phyloP scores from a whole-genome alignment of 192 early-diverging fungal species.

The Coemansia sp. region DNA sequence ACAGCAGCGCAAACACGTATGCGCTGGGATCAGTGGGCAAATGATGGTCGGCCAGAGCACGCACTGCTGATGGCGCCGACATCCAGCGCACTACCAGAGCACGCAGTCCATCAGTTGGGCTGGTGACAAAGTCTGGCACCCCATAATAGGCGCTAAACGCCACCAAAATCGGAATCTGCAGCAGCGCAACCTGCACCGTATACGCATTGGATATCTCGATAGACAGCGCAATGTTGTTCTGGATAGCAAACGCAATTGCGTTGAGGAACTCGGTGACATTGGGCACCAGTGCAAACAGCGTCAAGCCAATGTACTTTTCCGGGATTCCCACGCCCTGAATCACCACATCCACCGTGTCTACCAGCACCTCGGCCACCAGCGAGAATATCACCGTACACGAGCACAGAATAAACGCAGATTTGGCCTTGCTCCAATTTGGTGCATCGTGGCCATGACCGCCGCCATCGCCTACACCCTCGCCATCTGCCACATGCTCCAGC shows the following conservation, averaged over 20 bases:
- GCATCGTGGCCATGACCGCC: conserved; percentile 81
- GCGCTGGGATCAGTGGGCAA: conserved; percentile 47
- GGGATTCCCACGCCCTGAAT: conserved; percentile 64
- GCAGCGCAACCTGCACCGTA: conserved; percentile 88
- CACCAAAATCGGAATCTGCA: conserved; percentile 94
- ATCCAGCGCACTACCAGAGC: conserved; percentile 13
- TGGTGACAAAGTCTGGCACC: conserved; percentile 41
- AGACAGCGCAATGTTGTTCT: conserved; percentile 80
- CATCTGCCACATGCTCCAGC: conserved; percentile 38
- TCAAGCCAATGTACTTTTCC: conserved; percentile 90
- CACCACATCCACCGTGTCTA: conserved; percentile 81
- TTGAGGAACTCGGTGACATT: conserved; percentile 93
- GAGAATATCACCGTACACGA: conserved; percentile 81
- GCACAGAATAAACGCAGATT: conserved; percentile 76
- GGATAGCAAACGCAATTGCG: conserved; percentile 91
- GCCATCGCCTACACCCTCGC: conserved; percentile 61
- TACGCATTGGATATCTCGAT: conserved; percentile 97
- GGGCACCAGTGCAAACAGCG: conserved; percentile 94
- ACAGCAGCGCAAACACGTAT: conserved; percentile 66
- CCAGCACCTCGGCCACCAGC: conserved; percentile 90
- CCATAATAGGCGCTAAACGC: conserved; percentile 72
- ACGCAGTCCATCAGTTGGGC: conserved; percentile 18
- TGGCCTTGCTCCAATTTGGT: conserved; percentile 86
- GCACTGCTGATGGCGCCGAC: conserved; percentile 5
- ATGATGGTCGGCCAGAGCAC: conserved; percentile 24